Evolutionary conservation across 768 basidiomycete species (phyloP).

Genomic region (Daedaleopsis sinensis): DNA sequence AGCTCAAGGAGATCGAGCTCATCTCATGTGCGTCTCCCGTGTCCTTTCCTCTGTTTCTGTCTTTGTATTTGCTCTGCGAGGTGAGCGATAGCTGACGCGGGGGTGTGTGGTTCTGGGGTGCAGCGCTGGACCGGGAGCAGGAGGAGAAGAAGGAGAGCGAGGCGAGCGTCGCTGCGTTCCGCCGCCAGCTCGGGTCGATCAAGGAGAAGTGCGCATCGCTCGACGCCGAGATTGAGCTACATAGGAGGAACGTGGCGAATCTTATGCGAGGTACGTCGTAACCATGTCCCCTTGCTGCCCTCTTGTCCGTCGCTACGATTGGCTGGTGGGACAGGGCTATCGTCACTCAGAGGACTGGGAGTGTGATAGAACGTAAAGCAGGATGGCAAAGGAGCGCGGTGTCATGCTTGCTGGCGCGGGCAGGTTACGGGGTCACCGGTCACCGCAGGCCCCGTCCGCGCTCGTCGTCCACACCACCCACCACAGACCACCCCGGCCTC

Average conservation of each 20-base stretch:
- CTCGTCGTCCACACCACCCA: no score
- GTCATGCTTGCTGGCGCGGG: no score
- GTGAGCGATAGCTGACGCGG: no score
- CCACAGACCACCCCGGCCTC: no score
- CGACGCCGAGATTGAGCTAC: constrained; percentile 75
- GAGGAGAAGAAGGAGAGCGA: constrained; percentile 76
- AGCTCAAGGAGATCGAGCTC: constrained; percentile 78
- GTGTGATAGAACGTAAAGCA: no score
- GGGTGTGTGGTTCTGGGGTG: not conserved
- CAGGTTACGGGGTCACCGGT: no score
- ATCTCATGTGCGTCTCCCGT: constrained; percentile 59
- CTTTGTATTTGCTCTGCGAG: no score
- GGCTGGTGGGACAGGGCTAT: no score
- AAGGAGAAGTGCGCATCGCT: constrained; percentile 60
- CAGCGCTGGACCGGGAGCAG: constrained; percentile 70
- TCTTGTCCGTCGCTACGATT: not conserved
- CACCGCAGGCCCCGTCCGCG: no score
- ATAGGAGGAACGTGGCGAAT: constrained; percentile 61
- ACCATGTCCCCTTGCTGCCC: not conserved
- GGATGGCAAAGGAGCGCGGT: no score
- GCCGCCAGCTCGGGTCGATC: constrained; percentile 66
- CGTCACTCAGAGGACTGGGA: no score
- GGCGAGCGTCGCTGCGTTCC: constrained; percentile 57
- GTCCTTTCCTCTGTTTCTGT: no score
- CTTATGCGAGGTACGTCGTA: constrained; percentile 60